Evolutionary conservation across 371 early-diverging fungal genomes (phyloP).

Genomic region (Rhizopus microsporus): DNA sequence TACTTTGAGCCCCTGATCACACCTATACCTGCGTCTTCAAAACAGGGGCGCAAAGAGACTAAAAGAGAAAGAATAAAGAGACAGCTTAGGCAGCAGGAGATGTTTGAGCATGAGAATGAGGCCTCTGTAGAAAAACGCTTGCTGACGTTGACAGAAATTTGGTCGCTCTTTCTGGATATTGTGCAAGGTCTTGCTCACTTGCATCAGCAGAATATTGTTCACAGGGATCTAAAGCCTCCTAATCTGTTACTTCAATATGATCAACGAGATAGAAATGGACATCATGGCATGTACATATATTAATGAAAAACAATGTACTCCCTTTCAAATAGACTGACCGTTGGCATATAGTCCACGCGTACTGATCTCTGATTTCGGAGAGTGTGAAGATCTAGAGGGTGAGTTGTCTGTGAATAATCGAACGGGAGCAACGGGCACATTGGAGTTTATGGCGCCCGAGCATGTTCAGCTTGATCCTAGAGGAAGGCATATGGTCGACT

Average conservation of each 20-base stretch:
- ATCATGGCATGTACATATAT: slow-evolving; percentile 19
- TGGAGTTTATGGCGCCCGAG: slow-evolving; percentile 96
- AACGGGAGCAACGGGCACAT: slow-evolving; percentile 94
- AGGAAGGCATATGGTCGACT: slow-evolving; percentile 71
- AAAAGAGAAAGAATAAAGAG: slow-evolving; percentile 43
- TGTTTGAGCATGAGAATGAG: slow-evolving; percentile 26
- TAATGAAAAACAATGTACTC: background rate
- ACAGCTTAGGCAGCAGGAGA: slow-evolving; percentile 30
- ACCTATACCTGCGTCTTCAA: background rate
- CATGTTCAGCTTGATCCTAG: slow-evolving; percentile 49
- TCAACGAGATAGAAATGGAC: slow-evolving; percentile 22
- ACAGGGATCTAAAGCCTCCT: slow-evolving; percentile 91
- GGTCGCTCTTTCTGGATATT: slow-evolving; percentile 85
- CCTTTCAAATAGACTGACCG: background rate
- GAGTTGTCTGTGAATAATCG: slow-evolving; percentile 58
- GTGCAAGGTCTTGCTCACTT: slow-evolving; percentile 87
- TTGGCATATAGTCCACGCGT: slow-evolving; percentile 66
- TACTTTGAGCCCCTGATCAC: slow-evolving; percentile 58
- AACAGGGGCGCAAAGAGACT: slow-evolving; percentile 15
- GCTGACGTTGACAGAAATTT: slow-evolving; percentile 73
- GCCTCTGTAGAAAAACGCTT: slow-evolving; percentile 32
- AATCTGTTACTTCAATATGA: slow-evolving; percentile 83
- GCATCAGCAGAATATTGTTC: slow-evolving; percentile 80
- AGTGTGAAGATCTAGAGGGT: slow-evolving; percentile 80
- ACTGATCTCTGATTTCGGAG: slow-evolving; percentile 94